Evolutionary conservation across 345 rosid species (phyloP).

Genomic region (Turritis glabra): DNA sequence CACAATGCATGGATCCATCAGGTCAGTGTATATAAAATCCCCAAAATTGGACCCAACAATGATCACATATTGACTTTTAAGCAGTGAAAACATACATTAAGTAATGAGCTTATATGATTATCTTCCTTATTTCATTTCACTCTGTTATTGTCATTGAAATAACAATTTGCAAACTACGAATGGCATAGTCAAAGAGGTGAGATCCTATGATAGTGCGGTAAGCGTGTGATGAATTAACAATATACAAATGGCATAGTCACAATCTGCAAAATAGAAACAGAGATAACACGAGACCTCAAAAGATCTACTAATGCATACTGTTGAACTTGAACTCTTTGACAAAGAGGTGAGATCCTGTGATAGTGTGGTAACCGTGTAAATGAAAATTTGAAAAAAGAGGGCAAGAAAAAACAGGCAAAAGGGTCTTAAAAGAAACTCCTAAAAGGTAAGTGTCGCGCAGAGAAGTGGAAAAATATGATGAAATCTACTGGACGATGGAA

Average conservation of each 20-base stretch:
- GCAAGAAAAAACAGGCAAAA: not conserved
- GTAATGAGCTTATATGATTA: not conserved
- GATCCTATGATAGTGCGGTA: no score
- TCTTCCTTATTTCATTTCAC: not conserved
- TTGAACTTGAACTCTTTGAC: not conserved
- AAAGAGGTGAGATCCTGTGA: not conserved
- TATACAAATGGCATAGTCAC: no score
- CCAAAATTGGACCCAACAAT: not conserved
- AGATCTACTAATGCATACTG: not conserved
- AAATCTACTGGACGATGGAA: not conserved
- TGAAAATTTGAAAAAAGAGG: not conserved
- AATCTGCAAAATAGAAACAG: not conserved
- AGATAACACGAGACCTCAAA: not conserved
- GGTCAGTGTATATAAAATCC: not conserved
- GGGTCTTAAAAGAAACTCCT: not conserved
- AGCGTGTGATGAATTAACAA: no score
- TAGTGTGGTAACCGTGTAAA: not conserved
- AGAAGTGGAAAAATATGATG: not conserved
- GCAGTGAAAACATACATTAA: not conserved
- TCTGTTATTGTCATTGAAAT: not conserved
- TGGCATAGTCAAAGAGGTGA: no score
- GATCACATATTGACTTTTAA: not conserved
- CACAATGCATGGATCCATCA: slow-evolving; percentile 23
- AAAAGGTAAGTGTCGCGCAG: not conserved
- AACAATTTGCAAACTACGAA: not conserved